phyloP scores from a whole-genome alignment of 176 grass and related monocot species.

The Musa beccarii region DNA sequence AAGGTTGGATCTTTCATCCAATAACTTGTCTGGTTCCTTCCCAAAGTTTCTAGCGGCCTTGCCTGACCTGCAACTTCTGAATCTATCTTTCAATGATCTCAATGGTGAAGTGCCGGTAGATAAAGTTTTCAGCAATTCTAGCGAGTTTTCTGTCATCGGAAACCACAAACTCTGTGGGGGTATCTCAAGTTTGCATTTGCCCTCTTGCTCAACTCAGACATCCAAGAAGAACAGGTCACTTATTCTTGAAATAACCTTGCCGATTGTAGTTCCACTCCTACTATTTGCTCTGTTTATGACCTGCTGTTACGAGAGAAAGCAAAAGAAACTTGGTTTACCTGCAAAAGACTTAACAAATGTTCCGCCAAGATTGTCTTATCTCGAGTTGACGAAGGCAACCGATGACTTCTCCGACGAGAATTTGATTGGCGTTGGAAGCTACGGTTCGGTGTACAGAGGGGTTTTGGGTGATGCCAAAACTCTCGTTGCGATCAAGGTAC shows the following conservation, averaged over 20 bases:
- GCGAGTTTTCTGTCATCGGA: slow-evolving; percentile 25
- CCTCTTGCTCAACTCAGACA: slow-evolving; percentile 1
- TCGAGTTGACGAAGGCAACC: too few species aligned
- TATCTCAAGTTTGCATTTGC: slow-evolving; percentile 15
- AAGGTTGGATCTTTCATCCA: slow-evolving; percentile 39
- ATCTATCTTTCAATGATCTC: slow-evolving; percentile 52
- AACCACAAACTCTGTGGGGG: slow-evolving; percentile 33
- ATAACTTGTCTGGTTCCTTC: slow-evolving; percentile 31
- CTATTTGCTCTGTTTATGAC: too few species aligned
- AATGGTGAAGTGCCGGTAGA: slow-evolving; percentile 20
- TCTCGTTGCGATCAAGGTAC: slow-evolving; percentile 36
- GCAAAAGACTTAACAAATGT: too few species aligned
- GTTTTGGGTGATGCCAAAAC: background rate
- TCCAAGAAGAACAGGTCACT: background rate
- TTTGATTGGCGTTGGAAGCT: slow-evolving; percentile 27
- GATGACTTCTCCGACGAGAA: too few species aligned
- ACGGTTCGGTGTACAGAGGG: slow-evolving; percentile 43
- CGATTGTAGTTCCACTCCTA: background rate
- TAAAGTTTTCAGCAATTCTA: slow-evolving; percentile 33
- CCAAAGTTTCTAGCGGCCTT: slow-evolving; percentile 28
- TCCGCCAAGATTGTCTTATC: too few species aligned
- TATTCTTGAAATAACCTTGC: slow-evolving; percentile 17
- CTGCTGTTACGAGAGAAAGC: too few species aligned
- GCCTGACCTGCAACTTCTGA: slow-evolving; percentile 25
- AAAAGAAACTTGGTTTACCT: too few species aligned